Evolutionary conservation across 169 alveolate genomes (phyloP), one percentile per base, ranked within the genome.

Genomic region (Cystoisospora suis): DNA sequence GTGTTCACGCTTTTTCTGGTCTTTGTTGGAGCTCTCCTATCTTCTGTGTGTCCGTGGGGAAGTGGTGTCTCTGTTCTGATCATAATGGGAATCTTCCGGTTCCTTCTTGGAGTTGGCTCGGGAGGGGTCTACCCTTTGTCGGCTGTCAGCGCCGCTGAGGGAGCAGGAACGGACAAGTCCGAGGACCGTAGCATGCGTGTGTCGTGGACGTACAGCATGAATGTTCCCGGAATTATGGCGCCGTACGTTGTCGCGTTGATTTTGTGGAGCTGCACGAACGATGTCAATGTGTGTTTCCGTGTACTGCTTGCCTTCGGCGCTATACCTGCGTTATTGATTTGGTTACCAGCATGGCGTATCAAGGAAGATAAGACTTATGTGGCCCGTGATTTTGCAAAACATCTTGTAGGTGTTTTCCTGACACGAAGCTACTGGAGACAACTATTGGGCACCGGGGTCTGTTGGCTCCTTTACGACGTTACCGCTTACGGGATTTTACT

Each of bases 381-480:
- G 70, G 70, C 75, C 40, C 34, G 42, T 15, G 85, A 72, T 34
- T 87, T 87, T 44, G 75, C 59, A 20, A 45, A 49, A 4, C 77
- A 87, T 6, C 38, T 87, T 56, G 40, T 36, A 1, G 49, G 59
- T 5, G 86, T 72, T 27, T 87, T 87, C 27, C 61, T 70, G 27
- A 87, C 32, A 5, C 86, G 91, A 5, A 12, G 44, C 0, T 75
- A 87, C 46, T 87, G 87, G 91, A 38, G 87, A 3, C 91, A 72
- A 65, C 80, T 87, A 9, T 49, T 87, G 5, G 91, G 91, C 79
- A 87, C 91, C 20, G 91, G 91, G 15, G 87, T 87, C 3, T 87
- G 91, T 49, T 87, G 91, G 91, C 34, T 87, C 46, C 49, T 87
- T 36, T 87, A 87, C 36, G 91, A 87, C 58, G 91, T 87, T 32